Conservation (phyloP, 2,329 filamentous ascomycete species). For the Rutstroemia sydowiana region DNA sequence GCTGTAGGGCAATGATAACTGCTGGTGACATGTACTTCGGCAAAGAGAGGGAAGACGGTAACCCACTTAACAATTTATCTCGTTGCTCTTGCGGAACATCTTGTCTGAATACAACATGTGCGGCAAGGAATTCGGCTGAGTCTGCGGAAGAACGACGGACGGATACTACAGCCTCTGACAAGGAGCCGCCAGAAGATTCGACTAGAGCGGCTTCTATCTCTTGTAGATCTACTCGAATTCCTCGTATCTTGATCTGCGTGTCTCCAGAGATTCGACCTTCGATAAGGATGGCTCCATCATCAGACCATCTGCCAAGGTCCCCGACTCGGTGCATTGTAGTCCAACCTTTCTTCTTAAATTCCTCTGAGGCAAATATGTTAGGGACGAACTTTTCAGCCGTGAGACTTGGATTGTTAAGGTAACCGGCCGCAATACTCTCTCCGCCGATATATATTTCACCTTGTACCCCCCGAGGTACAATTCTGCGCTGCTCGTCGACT, state of each 20-base stretch:
- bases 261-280: slow-evolving; percentile 30
- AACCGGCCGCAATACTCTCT: slow-evolving; percentile 31
- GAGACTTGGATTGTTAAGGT: slow-evolving; percentile 15
- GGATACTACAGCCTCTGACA: slow-evolving; percentile 27
- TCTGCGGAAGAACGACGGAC: slow-evolving; percentile 9
- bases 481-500: slow-evolving; percentile 32
- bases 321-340: slow-evolving; percentile 25
- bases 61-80: neutral
- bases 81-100: neutral
- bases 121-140: slow-evolving; percentile 27
- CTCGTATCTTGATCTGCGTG: slow-evolving; percentile 33
- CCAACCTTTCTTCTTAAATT: slow-evolving; percentile 9
- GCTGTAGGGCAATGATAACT: slow-evolving; percentile 14
- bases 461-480: slow-evolving; percentile 33
- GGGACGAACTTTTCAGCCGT: slow-evolving; percentile 9
- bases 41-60: slow-evolving; percentile 15
- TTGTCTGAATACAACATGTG: slow-evolving; percentile 28
- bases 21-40: slow-evolving; percentile 34
- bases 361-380: slow-evolving; percentile 7
- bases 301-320: slow-evolving; percentile 25
- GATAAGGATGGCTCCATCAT: slow-evolving; percentile 28
- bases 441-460: slow-evolving; percentile 39
- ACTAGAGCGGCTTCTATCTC: slow-evolving; percentile 34
- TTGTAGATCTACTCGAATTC: slow-evolving; percentile 35
- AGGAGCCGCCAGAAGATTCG: slow-evolving; percentile 15